Evolutionary conservation across 352 stramenopile species (phyloP).

Genomic region (Pythium dissimile): DNA sequence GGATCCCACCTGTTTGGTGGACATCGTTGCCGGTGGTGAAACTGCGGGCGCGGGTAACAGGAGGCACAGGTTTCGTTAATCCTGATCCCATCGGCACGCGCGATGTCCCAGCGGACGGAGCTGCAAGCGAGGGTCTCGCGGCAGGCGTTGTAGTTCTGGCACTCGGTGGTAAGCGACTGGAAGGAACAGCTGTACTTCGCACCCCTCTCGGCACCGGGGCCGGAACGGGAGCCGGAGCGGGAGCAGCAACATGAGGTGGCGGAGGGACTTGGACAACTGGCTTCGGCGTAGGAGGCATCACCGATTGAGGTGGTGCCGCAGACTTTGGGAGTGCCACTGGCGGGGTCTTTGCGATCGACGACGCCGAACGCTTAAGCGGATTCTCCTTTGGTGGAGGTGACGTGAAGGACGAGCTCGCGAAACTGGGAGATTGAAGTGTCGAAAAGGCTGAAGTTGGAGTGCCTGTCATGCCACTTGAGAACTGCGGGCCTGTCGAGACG

Average conservation of each 20-base stretch:
- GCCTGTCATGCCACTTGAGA: neutral
- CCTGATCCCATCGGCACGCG: neutral
- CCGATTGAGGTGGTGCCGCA: neutral
- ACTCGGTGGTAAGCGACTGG: neutral
- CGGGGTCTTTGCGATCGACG: slow-evolving; percentile 30
- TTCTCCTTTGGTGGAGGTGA: slow-evolving; percentile 18
- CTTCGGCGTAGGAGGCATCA: neutral
- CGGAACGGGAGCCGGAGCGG: neutral
- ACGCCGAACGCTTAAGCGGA: slow-evolving; percentile 28
- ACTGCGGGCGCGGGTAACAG: slow-evolving; percentile 5
- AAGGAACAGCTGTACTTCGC: neutral
- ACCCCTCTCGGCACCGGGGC: neutral
- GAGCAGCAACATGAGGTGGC: neutral
- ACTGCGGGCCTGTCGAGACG: slow-evolving; percentile 7
- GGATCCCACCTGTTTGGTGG: neutral
- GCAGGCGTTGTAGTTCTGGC: neutral
- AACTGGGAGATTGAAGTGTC: slow-evolving; percentile 14
- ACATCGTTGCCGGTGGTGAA: slow-evolving; percentile 8
- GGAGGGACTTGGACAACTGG: neutral
- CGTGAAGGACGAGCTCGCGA: slow-evolving; percentile 7
- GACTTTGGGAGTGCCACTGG: slow-evolving; percentile 8
- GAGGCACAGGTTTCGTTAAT: neutral
- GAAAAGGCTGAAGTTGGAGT: neutral
- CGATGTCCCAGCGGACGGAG: slow-evolving; percentile 3
- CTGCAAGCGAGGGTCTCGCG: slow-evolving; percentile 3